phyloP scores from a whole-genome alignment of 2,329 filamentous ascomycete genomes.

The Xylariomycetidae sp. region DNA sequence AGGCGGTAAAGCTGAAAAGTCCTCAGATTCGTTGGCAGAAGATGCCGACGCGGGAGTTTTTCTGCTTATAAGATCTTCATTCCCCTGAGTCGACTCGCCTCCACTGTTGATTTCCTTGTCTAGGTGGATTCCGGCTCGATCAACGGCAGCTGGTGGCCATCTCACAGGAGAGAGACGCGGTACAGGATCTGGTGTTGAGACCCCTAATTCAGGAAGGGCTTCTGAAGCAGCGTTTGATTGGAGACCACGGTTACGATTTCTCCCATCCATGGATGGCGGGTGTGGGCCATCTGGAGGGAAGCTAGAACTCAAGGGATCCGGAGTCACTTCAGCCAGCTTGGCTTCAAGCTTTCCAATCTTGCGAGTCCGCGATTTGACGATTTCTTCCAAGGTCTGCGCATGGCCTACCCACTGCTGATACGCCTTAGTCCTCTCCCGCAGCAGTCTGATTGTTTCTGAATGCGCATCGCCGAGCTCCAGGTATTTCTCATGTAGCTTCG shows the following conservation, averaged over 20 bases:
- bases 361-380: slow-evolving; percentile 18
- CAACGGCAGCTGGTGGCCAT: slow-evolving; percentile 2
- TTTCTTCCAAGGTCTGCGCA: slow-evolving; percentile 35
- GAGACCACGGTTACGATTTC: no score
- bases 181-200: background rate
- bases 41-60: no score
- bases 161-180: background rate
- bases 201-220: no score
- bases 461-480: slow-evolving; percentile 20
- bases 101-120: no score
- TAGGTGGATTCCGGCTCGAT: no score
- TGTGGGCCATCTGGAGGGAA: slow-evolving; percentile 16
- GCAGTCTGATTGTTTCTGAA: slow-evolving; percentile 25
- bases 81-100: no score
- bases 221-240: no score
- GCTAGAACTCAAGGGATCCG: slow-evolving; percentile 12
- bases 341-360: slow-evolving; percentile 40
- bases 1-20: no score
- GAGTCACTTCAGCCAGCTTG: slow-evolving; percentile 20
- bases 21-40: no score
- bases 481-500: slow-evolving; percentile 29
- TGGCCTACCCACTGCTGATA: slow-evolving; percentile 42
- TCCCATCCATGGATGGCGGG: no score
- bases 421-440: slow-evolving; percentile 39
- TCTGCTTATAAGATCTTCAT: no score